A percentile compares a stretch with the other conserved stretches of the same genome.
Evolutionary conservation across 352 stramenopile species (phyloP).

Genomic region (Phytopythium kandeliae): DNA sequence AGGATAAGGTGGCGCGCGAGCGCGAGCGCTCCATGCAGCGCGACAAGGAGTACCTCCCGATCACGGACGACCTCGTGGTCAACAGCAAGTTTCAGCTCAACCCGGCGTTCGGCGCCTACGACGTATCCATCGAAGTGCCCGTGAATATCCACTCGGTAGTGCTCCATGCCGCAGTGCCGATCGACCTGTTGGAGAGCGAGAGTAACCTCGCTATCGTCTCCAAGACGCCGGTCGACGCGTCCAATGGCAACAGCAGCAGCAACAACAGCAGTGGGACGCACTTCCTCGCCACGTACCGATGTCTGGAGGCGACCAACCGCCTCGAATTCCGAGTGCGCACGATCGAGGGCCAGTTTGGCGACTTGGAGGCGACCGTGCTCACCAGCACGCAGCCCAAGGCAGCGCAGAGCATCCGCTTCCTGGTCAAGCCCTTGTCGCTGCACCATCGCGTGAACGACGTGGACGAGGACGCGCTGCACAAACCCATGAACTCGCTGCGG

Average conservation of each 20-base stretch:
- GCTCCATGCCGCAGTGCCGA: conserved; percentile 63
- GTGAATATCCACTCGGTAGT: conserved; percentile 77
- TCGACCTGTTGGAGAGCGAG: conserved; percentile 72
- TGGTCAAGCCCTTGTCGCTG: conserved; percentile 77
- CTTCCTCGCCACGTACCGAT: conserved; percentile 77
- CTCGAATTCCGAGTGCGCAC: conserved; percentile 79
- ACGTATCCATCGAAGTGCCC: conserved; percentile 77
- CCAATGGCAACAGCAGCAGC: conserved; percentile 24
- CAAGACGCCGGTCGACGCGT: conserved; percentile 50
- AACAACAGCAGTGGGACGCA: too few species aligned
- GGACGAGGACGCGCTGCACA: conserved; percentile 45
- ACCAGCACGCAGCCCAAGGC: conserved; percentile 54
- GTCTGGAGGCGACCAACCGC: conserved; percentile 69
- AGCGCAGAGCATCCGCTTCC: conserved; percentile 66
- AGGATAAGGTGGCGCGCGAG: conserved; percentile 68
- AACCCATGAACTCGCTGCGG: conserved; percentile 55
- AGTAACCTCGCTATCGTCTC: conserved; percentile 73
- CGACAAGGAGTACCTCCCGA: conserved; percentile 61
- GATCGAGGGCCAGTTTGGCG: conserved; percentile 78
- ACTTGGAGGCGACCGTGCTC: conserved; percentile 74
- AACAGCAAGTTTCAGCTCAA: conserved; percentile 80
- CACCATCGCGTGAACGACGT: conserved; percentile 69
- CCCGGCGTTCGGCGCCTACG: conserved; percentile 55
- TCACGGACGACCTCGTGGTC: conserved; percentile 71
- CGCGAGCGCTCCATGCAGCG: conserved; percentile 31